Conservation (phyloP, 2,329 filamentous ascomycete species). For the Stagonosporopsis rhizophila region DNA sequence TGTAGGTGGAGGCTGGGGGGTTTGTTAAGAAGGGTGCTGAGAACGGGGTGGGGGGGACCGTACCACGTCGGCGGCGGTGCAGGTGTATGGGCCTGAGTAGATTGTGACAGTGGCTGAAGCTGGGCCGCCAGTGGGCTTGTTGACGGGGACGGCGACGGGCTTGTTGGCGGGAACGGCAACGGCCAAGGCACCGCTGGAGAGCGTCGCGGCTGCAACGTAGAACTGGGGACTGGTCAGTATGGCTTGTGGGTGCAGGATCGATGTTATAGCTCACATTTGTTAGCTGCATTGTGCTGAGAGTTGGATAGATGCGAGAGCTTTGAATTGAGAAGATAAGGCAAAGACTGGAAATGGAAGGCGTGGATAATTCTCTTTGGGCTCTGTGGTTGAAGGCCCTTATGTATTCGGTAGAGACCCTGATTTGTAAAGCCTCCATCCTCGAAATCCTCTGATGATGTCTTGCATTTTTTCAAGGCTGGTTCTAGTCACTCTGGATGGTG, state of each 20-base stretch:
- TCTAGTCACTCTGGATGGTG: neutral
- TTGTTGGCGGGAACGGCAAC: neutral
- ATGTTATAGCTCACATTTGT: neutral
- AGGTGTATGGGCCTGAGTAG: constrained; percentile 1
- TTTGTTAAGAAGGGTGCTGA: neutral
- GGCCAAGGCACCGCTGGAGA: neutral
- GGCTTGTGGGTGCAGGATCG: neutral
- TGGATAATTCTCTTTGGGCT: neutral
- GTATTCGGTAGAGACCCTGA: no score
- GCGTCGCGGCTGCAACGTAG: neutral
- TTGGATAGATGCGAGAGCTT: no score
- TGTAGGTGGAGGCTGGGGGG: neutral
- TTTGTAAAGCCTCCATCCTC: no score
- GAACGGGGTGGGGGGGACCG: no score
- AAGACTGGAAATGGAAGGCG: neutral
- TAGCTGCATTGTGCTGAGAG: neutral
- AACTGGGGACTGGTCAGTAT: neutral
- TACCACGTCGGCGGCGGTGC: neutral
- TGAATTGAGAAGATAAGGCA: neutral
- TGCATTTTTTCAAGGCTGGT: neutral
- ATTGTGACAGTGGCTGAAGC: constrained; percentile 2
- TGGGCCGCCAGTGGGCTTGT: constrained; percentile 4
- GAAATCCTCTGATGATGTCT: neutral
- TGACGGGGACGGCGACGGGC: neutral
- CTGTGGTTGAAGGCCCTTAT: no score